Evolutionary conservation across 2,329 filamentous ascomycete genomes (phyloP), one percentile per base, ranked within the genome.

Genomic region (Clarireedia hainanense): DNA sequence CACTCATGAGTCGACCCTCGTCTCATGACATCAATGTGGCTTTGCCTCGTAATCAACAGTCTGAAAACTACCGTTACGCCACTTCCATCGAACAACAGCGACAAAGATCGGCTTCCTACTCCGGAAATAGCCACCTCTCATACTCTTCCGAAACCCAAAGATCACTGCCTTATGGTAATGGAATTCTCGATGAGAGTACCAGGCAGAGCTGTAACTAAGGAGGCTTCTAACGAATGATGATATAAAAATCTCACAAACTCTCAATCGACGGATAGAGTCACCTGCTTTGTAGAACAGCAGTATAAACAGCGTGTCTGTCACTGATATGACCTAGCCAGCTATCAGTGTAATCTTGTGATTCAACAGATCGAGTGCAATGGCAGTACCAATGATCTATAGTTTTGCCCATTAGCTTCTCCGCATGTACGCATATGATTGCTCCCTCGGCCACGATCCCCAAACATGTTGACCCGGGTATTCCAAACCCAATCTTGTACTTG

Each of bases 341-440:
- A 86, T 80, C 4, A 88, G 71, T 0, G 84, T 84, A 2, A 88
- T 72, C 57, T 79, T 73, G 0, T 80, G 79, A 36, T 83, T 75
- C 27, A 88, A 75, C 14, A 88, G 71, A 61, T 87, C 86, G 43
- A 88, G 70, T 0, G 81, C 83, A 58, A 88, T 86, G 12, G 84
- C 84, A n/a, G 82, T 85, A 47, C 85, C 84, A 60, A 88, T 86
- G 20, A 88, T 84, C 76, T 78, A 52, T 14, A 20, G 20, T 40
- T 39, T 10, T 2, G 40, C 15, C 12, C 27, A n/a, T 30, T 57
- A 60, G 54, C 47, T 61, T 53, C 30, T 54, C 56, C 46, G 63
- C 63, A 59, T 65, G 60, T 4, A 61, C 64, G 24, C 57, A 60
- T 9, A 65, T 55, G 43, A 65, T 63, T 4, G 77, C 76, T 20